Conservation (phyloP, 2,329 filamentous ascomycete species). For the Scedosporium aurantiacum region DNA sequence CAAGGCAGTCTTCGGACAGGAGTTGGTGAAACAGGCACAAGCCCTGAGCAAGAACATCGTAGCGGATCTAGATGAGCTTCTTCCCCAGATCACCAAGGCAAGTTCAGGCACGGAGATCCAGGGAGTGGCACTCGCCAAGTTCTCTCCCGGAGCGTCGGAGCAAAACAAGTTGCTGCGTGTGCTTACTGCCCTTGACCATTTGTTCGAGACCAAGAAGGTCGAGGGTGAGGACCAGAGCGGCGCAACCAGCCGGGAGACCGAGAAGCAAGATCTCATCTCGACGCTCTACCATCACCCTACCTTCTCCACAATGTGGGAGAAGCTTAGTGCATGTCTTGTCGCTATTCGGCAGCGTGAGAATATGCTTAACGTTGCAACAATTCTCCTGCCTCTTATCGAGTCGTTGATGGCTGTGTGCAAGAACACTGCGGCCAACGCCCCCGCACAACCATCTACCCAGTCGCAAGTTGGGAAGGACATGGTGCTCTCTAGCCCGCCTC, state of each 20-base stretch:
- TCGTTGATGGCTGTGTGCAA: constrained; percentile 99
- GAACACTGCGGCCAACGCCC: constrained; percentile 75
- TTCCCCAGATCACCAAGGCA: constrained; percentile 77
- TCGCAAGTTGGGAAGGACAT: constrained; percentile 51
- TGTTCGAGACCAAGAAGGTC: constrained; percentile 71
- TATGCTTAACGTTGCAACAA: constrained; percentile 95
- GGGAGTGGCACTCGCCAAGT: constrained; percentile 84
- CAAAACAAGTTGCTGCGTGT: constrained; percentile 92
- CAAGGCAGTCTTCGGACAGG: constrained; percentile 82
- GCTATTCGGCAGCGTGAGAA: constrained; percentile 86
- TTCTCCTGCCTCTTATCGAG: constrained; percentile 86
- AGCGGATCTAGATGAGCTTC: constrained; percentile 69
- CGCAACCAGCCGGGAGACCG: constrained; percentile 35
- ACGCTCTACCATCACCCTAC: constrained; percentile 84
- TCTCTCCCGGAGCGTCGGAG: constrained; percentile 90
- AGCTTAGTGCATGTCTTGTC: constrained; percentile 76
- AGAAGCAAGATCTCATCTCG: constrained; percentile 76
- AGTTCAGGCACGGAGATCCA: constrained; percentile 89
- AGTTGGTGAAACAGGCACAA: constrained; percentile 81
- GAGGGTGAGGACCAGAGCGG: constrained; percentile 36
- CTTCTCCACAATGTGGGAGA: constrained; percentile 85
- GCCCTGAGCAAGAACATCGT: constrained; percentile 76
- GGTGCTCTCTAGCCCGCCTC: constrained; percentile 59
- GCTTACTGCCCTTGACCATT: constrained; percentile 85
- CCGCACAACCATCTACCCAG: constrained; percentile 48